Evolutionary conservation across 371 early-diverging fungal species (phyloP), one percentile per base, ranked within the genome.

Genomic region (Rhizomucor pusillus): DNA sequence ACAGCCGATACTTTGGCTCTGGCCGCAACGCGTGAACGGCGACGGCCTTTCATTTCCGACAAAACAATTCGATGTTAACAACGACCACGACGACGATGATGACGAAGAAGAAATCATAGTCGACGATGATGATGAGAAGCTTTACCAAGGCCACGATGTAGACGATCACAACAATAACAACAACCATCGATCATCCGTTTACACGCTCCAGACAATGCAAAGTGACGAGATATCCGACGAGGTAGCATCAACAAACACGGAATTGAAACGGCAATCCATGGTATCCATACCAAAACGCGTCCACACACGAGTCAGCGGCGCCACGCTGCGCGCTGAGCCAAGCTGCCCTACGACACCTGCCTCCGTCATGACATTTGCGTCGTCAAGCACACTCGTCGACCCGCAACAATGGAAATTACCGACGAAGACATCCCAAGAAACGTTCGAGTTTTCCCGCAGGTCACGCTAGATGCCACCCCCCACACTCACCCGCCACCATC

Each of bases 31-130:
- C 3, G 80, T 84, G 67, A 43, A 57, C 0, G 94, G 92, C 14
- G 80, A 81, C 20, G 97, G 97, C 9, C 59, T 91, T 14, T 62
- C 69, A 25, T 93, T 84, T 63, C 77, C 85, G 4, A 79, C 91
- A 40, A 77, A 36, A 50, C 1, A 54, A 39, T 18, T 53, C 49
- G 53, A 24, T 53, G 46, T 41, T 47, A 45, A 60, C 43, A 58
- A 63, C 47, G 16, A 61, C 12, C 54, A 62, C 50, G 60, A 58
- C 18, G 63, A 69, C 19, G 54, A 63, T 35, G 44, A 63, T 48
- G 56, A 62, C 50, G 60, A 58, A 45, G 58, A 68, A 55, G 62
- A 59, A 51, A 63, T 77, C 55, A 62, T 65, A 55, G 48, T 60
- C 18, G 63, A 69, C 19, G 54, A 63, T 35, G 44, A 63, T 48